These are phyloP conservation scores for Erodium moschatum DNA, from an alignment of 441 rosid genomes.

Conservation along the genomic window DNA sequence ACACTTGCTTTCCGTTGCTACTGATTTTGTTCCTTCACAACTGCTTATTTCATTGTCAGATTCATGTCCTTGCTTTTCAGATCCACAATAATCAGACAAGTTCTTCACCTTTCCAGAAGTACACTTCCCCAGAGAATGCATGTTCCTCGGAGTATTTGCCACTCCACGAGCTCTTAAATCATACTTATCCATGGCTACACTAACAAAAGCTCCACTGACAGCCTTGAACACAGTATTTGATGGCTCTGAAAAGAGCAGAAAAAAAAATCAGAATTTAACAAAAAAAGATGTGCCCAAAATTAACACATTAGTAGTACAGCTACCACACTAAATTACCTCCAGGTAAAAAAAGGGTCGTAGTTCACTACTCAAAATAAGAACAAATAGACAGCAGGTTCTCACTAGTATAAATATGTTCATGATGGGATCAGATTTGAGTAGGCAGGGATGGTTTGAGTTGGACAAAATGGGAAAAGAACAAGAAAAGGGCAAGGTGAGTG, in stretches of 20 bases:
- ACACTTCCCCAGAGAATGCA: neutral
- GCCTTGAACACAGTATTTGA: neutral
- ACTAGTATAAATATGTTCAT: too few species aligned
- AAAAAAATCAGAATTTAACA: neutral
- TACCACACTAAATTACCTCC: neutral
- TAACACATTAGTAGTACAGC: neutral
- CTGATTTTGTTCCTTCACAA: neutral
- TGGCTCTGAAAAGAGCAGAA: too few species aligned
- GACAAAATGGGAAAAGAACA: neutral
- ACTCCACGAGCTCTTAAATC: constrained; percentile 4
- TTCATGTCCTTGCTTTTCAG: constrained; percentile 4
- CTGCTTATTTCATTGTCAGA: neutral
- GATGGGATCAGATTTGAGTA: neutral
- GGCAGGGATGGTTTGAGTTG: neutral
- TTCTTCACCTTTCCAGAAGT: neutral
- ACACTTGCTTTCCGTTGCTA: neutral
- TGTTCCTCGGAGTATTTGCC: neutral
- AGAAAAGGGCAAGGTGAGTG: neutral
- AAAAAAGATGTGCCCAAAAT: neutral
- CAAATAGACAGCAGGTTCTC: neutral
- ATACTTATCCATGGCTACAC: neutral
- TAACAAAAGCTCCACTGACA: neutral
- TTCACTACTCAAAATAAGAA: neutral
- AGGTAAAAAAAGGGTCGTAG: neutral
- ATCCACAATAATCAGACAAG: neutral